Evolutionary conservation across 768 basidiomycete species (phyloP), one percentile per base, ranked within the genome.

Genomic region (Brasilioporus rufonigricans): DNA sequence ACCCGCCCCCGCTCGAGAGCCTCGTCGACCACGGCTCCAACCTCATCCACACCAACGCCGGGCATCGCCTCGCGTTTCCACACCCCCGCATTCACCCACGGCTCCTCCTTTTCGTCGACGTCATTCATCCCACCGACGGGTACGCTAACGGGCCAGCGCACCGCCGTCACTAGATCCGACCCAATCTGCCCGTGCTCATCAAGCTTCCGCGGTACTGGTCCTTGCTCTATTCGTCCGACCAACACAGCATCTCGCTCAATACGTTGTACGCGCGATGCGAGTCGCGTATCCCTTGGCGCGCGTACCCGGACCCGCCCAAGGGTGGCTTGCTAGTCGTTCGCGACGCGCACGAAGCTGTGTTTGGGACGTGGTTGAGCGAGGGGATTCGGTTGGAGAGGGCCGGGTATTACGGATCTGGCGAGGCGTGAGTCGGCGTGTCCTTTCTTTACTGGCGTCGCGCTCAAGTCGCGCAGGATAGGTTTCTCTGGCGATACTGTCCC

Each of bases 171-270:
- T 16, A 93, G 91, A 74, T 94, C 24, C 86, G 90, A 0, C 71
- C 83, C 1, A 76, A 84, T 53, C 77, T 95, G 1, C 88, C 92
- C 0, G 84, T 91, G 0, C 79, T 94, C 7, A 76, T 82, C 2
- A 85, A 87, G 5, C 80, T 95, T 18, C 79, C 86, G 0, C 75
- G 77, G 8, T 73, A 77, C 27, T 96, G 93, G 93, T 80, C 80
- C 1, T 80, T 95, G 0, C 72, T 93, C 6, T 94, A 95, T 73
- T 94, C 92, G 16, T 78, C 97, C 18, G 96, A 98, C 65, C 94
- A 97, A 64, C 90, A 98, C 61, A 96, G 96, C 0, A 93, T 95
- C 43, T 95, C 93, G 13, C 77, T 98, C 14, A 85, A 87, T 41
- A 97, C 96, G 1, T 79, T 98, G 6, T 98, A 97, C 68, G 64